Evolutionary conservation across 2,329 filamentous ascomycete species (phyloP).

Genomic region (Ophiosphaerella korrae): DNA sequence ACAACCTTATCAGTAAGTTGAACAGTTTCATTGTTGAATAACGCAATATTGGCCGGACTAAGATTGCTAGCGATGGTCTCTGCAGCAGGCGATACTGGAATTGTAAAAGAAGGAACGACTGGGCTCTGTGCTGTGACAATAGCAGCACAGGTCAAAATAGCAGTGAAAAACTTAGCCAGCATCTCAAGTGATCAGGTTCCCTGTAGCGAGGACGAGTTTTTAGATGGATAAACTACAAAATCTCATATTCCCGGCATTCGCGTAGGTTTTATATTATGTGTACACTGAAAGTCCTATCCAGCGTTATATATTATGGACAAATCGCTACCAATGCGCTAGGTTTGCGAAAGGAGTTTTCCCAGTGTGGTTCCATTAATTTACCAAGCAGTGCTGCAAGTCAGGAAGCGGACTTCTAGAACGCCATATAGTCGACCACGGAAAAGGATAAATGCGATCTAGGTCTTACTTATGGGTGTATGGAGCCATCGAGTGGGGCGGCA

Average conservation of each 20-base stretch:
- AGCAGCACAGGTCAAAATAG: conserved; percentile 19
- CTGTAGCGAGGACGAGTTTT: not conserved
- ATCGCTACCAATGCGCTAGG: conserved; percentile 4
- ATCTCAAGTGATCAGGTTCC: conserved; percentile 13
- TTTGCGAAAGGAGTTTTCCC: not conserved
- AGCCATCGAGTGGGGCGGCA: not conserved
- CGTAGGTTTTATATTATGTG: conserved; percentile 7
- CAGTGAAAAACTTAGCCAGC: conserved; percentile 17
- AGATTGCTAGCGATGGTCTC: conserved; percentile 24
- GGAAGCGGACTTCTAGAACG: conserved; percentile 1
- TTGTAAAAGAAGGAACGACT: conserved; percentile 16
- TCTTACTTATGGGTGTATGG: not conserved
- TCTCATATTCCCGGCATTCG: conserved; percentile 7
- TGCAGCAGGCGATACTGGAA: conserved; percentile 30
- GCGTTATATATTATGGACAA: conserved; percentile 2
- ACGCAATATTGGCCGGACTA: conserved; percentile 24
- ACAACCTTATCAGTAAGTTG: conserved; percentile 35
- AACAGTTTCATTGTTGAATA: conserved; percentile 27
- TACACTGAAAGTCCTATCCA: not conserved
- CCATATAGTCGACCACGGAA: not conserved
- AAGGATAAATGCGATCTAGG: not conserved
- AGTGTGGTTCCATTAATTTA: not conserved
- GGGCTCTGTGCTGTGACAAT: conserved; percentile 20
- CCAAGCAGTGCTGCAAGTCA: conserved; percentile 3
- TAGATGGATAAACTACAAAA: conserved; percentile 1